Base-by-base conservation (phyloP, 805 yeast genomes). In the Debaryomyces prosopidis region DNA sequence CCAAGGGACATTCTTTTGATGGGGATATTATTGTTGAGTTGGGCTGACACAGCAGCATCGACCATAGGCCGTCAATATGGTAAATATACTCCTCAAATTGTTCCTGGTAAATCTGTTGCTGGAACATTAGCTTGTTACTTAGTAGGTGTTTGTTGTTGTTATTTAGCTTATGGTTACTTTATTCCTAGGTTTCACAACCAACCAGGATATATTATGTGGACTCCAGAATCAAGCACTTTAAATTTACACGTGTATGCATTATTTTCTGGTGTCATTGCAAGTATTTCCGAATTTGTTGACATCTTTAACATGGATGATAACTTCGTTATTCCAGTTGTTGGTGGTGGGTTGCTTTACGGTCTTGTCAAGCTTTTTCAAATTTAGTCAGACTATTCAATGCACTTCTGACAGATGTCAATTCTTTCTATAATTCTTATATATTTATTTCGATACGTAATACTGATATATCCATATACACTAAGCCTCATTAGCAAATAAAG, bases 21-120 rank as follows among this genome's bases (percentile, higher is more conserved):
- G 71, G 75, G 96, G 17, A 82, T 90, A 3, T 73, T 90, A 52
- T 71, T 92, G 41, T 77, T 94, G 50, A 87, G 97, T 59, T 94
- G 98, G 98, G 90, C 96, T 4, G 99, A 94, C 61, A 89, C 98
- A 8, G 92, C 97, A 2, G 99, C 99, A 2, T 89, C 97, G 3
- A 89, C 97, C 0, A 68, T 91, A 59, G 99, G 99, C 33, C 77
- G 99, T 53, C 79, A 79, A 44, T 92, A 70, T 63, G 98, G 98
- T 7, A 78, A 86, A 57, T 76, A 85, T 51, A 89, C 97, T 6
- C 95, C 96, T 34, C 82, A 85, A 58, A 65, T 92, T 16, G 76
- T 85, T 5, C 73, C 78, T 49, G 80, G 81, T 50, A 94, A 94
- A 65, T 87, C 96, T 2, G 70, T 94, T 38, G 96, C 97, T 1